These are phyloP conservation scores for Dryadomyces quercivorus DNA, from an alignment of 2,329 filamentous ascomycete species.

Conservation along the genomic window DNA sequence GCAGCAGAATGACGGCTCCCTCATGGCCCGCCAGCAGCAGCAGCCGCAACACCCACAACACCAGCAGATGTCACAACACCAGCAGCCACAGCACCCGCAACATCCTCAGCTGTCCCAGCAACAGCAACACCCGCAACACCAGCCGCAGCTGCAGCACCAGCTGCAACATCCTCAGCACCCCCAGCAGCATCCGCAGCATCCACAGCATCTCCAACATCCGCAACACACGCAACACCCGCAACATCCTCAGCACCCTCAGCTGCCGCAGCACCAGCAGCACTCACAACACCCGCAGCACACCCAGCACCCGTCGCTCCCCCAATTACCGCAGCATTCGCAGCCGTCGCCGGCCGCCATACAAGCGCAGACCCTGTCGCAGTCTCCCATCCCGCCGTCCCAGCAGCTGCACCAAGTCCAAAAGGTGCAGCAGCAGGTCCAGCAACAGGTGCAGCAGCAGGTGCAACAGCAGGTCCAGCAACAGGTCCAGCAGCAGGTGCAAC, in stretches of 20 bases:
- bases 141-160: slow-evolving; percentile 5
- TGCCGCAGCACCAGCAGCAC: not conserved
- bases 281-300: slow-evolving; percentile 7
- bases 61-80: slow-evolving; percentile 2
- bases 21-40: slow-evolving; percentile 18
- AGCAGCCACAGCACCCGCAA: slow-evolving; percentile 13
- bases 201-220: slow-evolving; percentile 6
- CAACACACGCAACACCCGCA: slow-evolving; percentile 3
- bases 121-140: slow-evolving; percentile 5
- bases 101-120: slow-evolving; percentile 12
- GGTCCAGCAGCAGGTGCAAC: slow-evolving; percentile 1
- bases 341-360: slow-evolving; percentile 24
- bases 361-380: slow-evolving; percentile 33
- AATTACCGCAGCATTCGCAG: slow-evolving; percentile 15
- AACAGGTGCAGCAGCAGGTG: slow-evolving; percentile 11
- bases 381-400: slow-evolving; percentile 27
- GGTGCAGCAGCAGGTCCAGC: slow-evolving; percentile 12
- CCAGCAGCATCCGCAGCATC: slow-evolving; percentile 3
- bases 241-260: slow-evolving; percentile 3
- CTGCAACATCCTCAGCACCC: slow-evolving; percentile 4
- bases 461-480: not conserved
- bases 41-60: slow-evolving; percentile 6
- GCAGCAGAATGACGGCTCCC: slow-evolving; percentile 18
- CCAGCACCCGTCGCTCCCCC: slow-evolving; percentile 10
- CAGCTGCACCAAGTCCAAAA: slow-evolving; percentile 25